Conservation (phyloP, 2,329 filamentous ascomycete genomes). For the Tolypocladium amazonense region DNA sequence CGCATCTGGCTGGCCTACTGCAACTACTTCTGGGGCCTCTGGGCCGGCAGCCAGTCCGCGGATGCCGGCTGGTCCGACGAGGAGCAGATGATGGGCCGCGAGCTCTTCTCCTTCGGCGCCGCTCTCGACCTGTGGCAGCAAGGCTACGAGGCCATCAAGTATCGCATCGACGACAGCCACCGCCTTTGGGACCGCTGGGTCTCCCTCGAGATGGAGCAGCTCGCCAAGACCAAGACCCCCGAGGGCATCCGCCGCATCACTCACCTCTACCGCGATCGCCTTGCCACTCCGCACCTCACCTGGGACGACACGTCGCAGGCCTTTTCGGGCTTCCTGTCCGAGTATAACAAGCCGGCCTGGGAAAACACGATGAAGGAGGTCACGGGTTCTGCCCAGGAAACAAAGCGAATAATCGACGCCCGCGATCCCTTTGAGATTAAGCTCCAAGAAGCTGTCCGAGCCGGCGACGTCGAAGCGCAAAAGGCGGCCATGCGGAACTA, state of each 20-base stretch:
- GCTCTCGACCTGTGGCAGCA: conserved; percentile 61
- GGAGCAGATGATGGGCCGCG: conserved; percentile 56
- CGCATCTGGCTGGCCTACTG: conserved; percentile 69
- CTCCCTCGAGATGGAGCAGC: conserved; percentile 58
- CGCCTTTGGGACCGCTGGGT: conserved; percentile 72
- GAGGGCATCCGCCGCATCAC: conserved; percentile 54
- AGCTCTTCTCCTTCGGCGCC: conserved; percentile 59
- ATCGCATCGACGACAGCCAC: conserved; percentile 67
- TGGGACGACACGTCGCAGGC: conserved; percentile 67
- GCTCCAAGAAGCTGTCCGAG: conserved; percentile 46
- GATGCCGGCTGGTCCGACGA: conserved; percentile 49
- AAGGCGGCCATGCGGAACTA: conserved; percentile 52
- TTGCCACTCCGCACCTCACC: conserved; percentile 60
- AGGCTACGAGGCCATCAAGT: conserved; percentile 61
- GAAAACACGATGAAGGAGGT: conserved; percentile 63
- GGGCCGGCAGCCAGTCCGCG: conserved; percentile 50
- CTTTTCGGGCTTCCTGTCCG: conserved; percentile 65
- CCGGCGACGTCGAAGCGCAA: conserved; percentile 45
- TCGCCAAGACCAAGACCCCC: conserved; percentile 43
- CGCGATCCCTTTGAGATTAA: conserved; percentile 61
- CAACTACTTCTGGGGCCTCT: conserved; percentile 65
- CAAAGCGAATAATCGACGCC: conserved; percentile 49
- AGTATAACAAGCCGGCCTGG: conserved; percentile 60
- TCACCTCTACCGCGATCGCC: conserved; percentile 57
- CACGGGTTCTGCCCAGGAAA: conserved; percentile 50